Conservation (phyloP, 805 yeast genomes). For the Yarrowia sp. region DNA sequence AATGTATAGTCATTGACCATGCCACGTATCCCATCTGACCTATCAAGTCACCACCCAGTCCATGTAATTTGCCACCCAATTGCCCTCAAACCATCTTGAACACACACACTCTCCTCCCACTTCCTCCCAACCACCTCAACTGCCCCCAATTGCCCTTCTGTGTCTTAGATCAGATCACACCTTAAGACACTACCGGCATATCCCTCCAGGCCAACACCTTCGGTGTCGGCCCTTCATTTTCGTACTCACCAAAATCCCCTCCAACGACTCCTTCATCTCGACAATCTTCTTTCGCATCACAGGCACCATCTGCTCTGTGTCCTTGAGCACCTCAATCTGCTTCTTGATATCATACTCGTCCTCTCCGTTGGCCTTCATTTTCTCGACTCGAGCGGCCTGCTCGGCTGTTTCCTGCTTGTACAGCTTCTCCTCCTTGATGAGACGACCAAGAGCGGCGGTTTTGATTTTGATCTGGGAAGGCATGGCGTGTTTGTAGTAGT, state of each 20-base stretch:
- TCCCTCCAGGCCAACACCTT: too few relatives aligned
- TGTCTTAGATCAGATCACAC: too few relatives aligned
- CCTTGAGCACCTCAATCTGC: conserved; percentile 49
- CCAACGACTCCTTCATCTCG: conserved; percentile 44
- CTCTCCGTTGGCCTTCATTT: conserved; percentile 47
- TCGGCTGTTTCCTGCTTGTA: conserved; percentile 60
- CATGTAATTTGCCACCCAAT: too few relatives aligned
- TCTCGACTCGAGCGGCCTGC: conserved; percentile 50
- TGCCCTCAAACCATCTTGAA: too few relatives aligned
- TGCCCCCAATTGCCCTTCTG: background rate
- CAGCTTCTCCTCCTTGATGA: conserved; percentile 62
- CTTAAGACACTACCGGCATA: too few relatives aligned
- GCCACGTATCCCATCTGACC: too few relatives aligned
- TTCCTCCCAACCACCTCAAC: background rate
- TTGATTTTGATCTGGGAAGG: conserved; percentile 73
- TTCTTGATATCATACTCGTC: conserved; percentile 68
- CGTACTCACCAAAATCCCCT: conserved; percentile 41
- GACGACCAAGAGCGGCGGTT: conserved; percentile 62
- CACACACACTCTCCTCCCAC: background rate
- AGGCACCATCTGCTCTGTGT: conserved; percentile 54
- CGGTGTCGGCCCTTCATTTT: background rate
- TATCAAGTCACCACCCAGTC: too few relatives aligned
- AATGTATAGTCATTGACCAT: too few relatives aligned
- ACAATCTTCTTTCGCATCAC: conserved; percentile 46
- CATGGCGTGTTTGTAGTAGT: conserved; percentile 36